Percentiles rank a stretch among this genome's conserved stretches.
Conservation (phyloP, 257 asterid genomes). For the Solanum dulcamara region DNA sequence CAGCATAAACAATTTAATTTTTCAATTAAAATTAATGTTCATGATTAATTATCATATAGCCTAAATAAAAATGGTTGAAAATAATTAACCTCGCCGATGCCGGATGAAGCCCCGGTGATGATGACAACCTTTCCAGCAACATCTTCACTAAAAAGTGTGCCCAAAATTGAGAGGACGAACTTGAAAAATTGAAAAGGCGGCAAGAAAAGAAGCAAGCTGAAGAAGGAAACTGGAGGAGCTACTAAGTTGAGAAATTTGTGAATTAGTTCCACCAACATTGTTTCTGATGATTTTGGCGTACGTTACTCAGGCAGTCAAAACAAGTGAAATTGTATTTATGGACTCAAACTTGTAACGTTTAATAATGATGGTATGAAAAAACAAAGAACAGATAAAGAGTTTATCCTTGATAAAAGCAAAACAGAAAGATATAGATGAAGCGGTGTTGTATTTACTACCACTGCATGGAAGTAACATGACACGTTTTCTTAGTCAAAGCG, state of each 20-base stretch:
- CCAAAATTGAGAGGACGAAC: slow-evolving; percentile 9
- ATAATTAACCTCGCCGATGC: slow-evolving; percentile 57
- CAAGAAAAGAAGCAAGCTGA: slow-evolving; percentile 16
- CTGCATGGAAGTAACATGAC: not conserved
- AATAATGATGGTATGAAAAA: not conserved
- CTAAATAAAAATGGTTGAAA: not conserved
- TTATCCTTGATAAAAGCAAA: too few species aligned
- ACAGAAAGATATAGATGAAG: not conserved
- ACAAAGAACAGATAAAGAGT: not conserved
- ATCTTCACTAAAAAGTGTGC: slow-evolving; percentile 36
- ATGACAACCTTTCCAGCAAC: slow-evolving; percentile 58
- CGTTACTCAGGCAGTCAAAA: not conserved
- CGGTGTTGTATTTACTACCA: not conserved
- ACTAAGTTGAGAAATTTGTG: slow-evolving; percentile 24
- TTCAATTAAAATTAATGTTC: too few species aligned
- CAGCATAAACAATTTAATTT: too few species aligned
- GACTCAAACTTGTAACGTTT: not conserved
- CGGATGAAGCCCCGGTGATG: slow-evolving; percentile 72
- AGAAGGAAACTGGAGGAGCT: slow-evolving; percentile 24
- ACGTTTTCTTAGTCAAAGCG: not conserved
- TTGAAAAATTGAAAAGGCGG: slow-evolving; percentile 36
- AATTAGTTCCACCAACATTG: slow-evolving; percentile 22
- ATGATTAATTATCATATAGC: too few species aligned
- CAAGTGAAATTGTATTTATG: not conserved
- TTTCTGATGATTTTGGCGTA: not conserved